Evolutionary conservation across 1,139 yeast species (phyloP).

Genomic region (Diutina rugosa): DNA sequence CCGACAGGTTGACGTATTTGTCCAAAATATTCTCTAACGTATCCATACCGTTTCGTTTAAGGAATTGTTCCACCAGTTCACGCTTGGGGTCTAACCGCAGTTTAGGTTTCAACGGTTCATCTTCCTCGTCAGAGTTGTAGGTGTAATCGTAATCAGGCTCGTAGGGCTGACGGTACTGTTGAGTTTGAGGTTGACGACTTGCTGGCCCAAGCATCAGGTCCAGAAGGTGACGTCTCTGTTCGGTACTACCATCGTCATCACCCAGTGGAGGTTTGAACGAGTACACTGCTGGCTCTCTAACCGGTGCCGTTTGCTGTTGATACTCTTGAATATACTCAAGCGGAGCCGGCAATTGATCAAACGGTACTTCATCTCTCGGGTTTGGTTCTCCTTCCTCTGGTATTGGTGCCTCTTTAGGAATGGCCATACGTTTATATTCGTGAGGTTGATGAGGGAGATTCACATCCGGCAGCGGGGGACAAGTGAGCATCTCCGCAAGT

Average conservation of each 20-base stretch:
- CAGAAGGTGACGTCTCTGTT: background rate
- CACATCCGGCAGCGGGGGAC: background rate
- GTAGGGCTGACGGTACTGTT: background rate
- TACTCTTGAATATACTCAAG: background rate
- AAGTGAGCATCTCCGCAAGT: background rate
- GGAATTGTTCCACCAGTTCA: background rate
- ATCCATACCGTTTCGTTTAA: background rate
- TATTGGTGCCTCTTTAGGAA: background rate
- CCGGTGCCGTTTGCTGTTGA: background rate
- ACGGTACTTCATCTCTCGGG: background rate
- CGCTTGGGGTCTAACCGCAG: background rate
- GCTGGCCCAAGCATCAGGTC: background rate
- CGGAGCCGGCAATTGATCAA: background rate
- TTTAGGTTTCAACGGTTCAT: background rate
- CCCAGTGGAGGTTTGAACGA: background rate
- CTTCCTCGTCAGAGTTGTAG: background rate
- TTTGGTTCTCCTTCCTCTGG: background rate
- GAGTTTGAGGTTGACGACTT: background rate
- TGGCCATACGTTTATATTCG: background rate
- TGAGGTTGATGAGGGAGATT: background rate
- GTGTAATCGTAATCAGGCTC: background rate
- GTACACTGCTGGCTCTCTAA: background rate
- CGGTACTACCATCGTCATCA: background rate
- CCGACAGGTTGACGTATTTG: background rate
- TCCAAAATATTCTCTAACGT: conserved; percentile 1